Base-by-base conservation (phyloP, 1,139 yeast species). In the Suhomyces bribrorum region DNA sequence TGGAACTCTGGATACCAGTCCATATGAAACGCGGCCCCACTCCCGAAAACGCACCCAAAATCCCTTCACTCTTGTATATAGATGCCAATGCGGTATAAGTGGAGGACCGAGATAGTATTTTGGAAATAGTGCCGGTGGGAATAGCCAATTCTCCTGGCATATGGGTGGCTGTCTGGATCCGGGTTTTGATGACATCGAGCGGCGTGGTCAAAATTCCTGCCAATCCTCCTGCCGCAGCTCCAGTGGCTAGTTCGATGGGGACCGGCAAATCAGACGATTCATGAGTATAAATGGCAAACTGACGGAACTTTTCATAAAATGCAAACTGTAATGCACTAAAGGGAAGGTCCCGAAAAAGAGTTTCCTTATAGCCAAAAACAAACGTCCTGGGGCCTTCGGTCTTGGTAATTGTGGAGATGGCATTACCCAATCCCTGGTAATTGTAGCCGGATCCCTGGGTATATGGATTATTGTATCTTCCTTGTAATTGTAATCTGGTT, bases 271-370 rank as follows among this genome's bases (percentile, higher is more conserved):
- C 81, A 4, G 52, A 35, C 8, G 70, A 53, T n/a, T 48, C 44
- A 43, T 69, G 54, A 44, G 64, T 69, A 12, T 55, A 46, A 36
- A 78, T 82, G 1, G 90, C 89, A 52, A 69, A 62, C 45, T 75
- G 73, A 53, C 95, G 73, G 56, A 90, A 86, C 54, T 81, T 77
- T 61, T 92, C 98, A 62, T 92, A 92, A 53, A 92, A 92, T 39
- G 97, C 96, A 68, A 92, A 86, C 57, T 92, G 98, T 37, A 92
- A 71, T 1, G 97, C 97, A 50, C 96, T 86, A 59, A 92, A 92
- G 5, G 98, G 98, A 49, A 92, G 67, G 55, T 92, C 98, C 49
- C 98, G 76, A 28, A 86, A 79, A 46, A 92, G 66, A 0, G 98
- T 92, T 26, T 96, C 98, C 57, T 86, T 89, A 64, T 90, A 92